Evolutionary conservation across 768 basidiomycete genomes (phyloP).

Genomic region (Tulasnella sp.): DNA sequence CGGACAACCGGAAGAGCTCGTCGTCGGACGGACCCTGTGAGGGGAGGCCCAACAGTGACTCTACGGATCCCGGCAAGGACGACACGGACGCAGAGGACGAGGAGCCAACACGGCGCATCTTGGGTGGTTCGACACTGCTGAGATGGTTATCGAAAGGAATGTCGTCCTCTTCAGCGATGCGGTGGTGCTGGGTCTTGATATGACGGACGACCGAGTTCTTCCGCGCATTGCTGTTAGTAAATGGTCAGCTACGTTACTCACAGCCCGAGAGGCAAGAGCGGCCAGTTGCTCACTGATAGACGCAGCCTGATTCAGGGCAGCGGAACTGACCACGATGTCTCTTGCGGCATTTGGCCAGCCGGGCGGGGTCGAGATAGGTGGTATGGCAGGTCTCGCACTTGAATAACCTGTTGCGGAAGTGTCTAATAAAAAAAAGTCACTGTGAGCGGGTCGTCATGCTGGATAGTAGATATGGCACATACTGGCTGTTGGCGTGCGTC

Average conservation of each 20-base stretch:
- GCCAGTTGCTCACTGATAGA: not conserved
- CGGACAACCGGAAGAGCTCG: not conserved
- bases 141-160: not conserved
- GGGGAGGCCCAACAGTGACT: not conserved
- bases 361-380: not conserved
- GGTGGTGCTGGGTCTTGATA: not conserved
- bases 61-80: not conserved
- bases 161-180: not conserved
- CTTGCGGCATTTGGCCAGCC: not conserved
- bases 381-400: not conserved
- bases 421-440: not conserved
- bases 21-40: not conserved
- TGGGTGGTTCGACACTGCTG: not conserved
- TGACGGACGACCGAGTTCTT: not conserved
- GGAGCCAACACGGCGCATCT: not conserved
- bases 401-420: not conserved
- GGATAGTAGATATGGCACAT: not conserved
- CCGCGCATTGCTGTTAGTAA: not conserved
- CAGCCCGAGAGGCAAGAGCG: not conserved
- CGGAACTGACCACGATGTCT: constrained; percentile 12
- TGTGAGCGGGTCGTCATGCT: not conserved
- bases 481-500: constrained; percentile 9
- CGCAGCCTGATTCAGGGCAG: not conserved
- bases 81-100: not conserved
- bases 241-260: not conserved